These are phyloP conservation scores for Cladophialophora exuberans DNA, from an alignment of 2,329 filamentous ascomycete species.

Conservation along the genomic window DNA sequence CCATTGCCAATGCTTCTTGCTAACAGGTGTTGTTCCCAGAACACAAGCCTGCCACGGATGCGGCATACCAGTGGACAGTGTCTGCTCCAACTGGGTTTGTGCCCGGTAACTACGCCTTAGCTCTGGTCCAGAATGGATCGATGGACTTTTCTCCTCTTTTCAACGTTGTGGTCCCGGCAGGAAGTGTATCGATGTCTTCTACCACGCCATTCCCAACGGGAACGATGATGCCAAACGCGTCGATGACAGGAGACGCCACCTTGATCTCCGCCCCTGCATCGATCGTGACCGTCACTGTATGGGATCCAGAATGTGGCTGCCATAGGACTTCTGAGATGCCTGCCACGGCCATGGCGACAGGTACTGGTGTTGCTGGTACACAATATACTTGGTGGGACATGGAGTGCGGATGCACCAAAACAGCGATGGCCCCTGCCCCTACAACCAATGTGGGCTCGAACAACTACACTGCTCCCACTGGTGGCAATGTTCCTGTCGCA, in stretches of 20 bases:
- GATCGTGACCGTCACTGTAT: constrained; percentile 28
- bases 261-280: constrained; percentile 13
- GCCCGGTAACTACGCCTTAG: constrained; percentile 28
- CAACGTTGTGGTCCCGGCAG: constrained; percentile 3
- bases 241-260: constrained; percentile 14
- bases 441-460: constrained; percentile 15
- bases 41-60: constrained; percentile 17
- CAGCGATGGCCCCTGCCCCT: constrained; percentile 22
- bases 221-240: background rate
- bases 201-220: background rate
- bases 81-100: constrained; percentile 24
- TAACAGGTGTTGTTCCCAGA: constrained; percentile 9
- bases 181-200: constrained; percentile 1
- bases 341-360: constrained; percentile 15
- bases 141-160: constrained; percentile 19
- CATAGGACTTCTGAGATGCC: constrained; percentile 23
- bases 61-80: constrained; percentile 28
- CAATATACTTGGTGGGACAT: constrained; percentile 29
- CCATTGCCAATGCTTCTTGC: background rate
- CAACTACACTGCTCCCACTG: constrained; percentile 22
- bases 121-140: constrained; percentile 22
- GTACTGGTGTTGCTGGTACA: constrained; percentile 14
- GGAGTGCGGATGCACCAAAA: constrained; percentile 26
- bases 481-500: constrained; percentile 20
- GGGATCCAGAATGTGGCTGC: constrained; percentile 28